Conservation (phyloP, 495 filamentous ascomycete genomes). For the Platismatia glauca region DNA sequence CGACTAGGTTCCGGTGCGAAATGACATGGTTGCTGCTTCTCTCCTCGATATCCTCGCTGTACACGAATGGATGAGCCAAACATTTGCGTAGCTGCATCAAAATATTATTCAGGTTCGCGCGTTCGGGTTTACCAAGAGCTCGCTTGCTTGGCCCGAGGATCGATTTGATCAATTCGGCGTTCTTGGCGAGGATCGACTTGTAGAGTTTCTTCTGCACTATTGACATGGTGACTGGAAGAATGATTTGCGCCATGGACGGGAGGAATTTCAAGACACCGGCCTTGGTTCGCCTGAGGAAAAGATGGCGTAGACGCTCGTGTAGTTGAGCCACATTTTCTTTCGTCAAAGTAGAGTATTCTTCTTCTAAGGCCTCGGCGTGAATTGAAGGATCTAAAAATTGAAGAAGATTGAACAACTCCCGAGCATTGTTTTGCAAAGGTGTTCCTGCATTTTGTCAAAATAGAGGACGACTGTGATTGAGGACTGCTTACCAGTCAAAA, state of each 20-base stretch:
- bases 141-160: slow-evolving; percentile 54
- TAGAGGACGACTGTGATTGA: too few species aligned
- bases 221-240: slow-evolving; percentile 87
- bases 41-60: slow-evolving; percentile 83
- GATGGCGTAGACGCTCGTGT: slow-evolving; percentile 77
- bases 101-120: slow-evolving; percentile 80
- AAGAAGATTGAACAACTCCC: slow-evolving; percentile 89
- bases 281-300: slow-evolving; percentile 79
- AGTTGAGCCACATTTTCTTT: slow-evolving; percentile 71
- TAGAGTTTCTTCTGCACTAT: slow-evolving; percentile 88
- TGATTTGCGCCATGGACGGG: slow-evolving; percentile 88
- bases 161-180: slow-evolving; percentile 76
- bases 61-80: slow-evolving; percentile 91
- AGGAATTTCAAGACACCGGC: slow-evolving; percentile 79
- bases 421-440: slow-evolving; percentile 88
- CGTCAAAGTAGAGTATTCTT: slow-evolving; percentile 62
- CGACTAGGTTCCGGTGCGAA: slow-evolving; percentile 71
- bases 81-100: slow-evolving; percentile 93
- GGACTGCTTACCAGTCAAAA: slow-evolving; percentile 65
- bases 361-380: slow-evolving; percentile 63
- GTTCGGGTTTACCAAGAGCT: slow-evolving; percentile 53
- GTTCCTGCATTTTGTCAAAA: slow-evolving; percentile 57
- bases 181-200: slow-evolving; percentile 85
- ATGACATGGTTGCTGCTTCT: slow-evolving; percentile 41
- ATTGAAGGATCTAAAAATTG: slow-evolving; percentile 75